These are phyloP conservation scores for Fusarium tanahbumbuense DNA, from an alignment of 2,329 filamentous ascomycete species.

Conservation along the genomic window DNA sequence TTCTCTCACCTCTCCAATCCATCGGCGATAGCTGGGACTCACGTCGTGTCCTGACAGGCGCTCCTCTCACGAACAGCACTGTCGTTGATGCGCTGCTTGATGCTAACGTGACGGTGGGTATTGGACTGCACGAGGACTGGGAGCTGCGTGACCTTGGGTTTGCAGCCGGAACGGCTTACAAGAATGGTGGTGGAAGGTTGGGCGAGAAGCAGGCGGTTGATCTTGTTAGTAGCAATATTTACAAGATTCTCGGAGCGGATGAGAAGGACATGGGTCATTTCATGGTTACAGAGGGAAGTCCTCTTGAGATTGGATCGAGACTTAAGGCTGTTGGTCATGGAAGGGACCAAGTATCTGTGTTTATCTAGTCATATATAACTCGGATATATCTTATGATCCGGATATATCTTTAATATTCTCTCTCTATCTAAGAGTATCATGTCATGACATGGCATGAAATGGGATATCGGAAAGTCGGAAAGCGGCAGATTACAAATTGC, in stretches of 20 bases:
- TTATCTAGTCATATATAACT: neutral
- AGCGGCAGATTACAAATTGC: conserved; percentile 35
- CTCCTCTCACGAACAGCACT: conserved; percentile 74
- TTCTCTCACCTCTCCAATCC: conserved; percentile 69
- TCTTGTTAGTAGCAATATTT: conserved; percentile 67
- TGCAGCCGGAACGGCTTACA: conserved; percentile 68
- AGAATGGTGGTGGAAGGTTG: conserved; percentile 66
- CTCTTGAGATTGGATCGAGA: conserved; percentile 65
- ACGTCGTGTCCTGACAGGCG: conserved; percentile 70
- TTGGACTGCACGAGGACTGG: conserved; percentile 73
- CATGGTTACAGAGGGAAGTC: conserved; percentile 72
- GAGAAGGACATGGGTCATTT: conserved; percentile 60
- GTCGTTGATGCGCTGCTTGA: conserved; percentile 67
- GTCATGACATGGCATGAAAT: neutral
- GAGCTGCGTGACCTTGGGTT: conserved; percentile 69
- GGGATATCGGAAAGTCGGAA: conserved; percentile 7
- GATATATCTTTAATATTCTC: neutral
- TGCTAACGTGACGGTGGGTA: conserved; percentile 68
- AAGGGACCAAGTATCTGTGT: conserved; percentile 35
- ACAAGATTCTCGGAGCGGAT: conserved; percentile 66
- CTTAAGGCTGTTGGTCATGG: conserved; percentile 37
- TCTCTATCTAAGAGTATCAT: neutral
- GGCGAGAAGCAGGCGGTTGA: conserved; percentile 66
- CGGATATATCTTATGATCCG: neutral
- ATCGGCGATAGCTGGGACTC: conserved; percentile 69